phyloP scores from a whole-genome alignment of 2,329 filamentous ascomycete genomes.

The Microdochium bolleyi region DNA sequence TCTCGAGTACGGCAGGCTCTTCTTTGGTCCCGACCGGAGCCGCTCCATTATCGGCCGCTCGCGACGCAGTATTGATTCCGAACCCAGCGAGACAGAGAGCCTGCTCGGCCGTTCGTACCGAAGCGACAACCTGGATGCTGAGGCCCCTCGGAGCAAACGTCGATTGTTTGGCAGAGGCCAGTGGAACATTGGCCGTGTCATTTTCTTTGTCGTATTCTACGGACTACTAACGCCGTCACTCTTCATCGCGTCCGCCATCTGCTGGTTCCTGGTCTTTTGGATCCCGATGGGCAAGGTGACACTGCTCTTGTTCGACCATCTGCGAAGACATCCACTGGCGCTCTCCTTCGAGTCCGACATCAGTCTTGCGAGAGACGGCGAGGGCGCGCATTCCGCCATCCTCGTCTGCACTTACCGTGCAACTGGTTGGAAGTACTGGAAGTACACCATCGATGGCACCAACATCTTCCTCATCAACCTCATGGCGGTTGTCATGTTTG shows the following conservation, averaged over 20 bases:
- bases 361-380: slow-evolving; percentile 61
- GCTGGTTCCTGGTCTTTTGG: slow-evolving; percentile 95
- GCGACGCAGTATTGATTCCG: slow-evolving; percentile 81
- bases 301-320: slow-evolving; percentile 79
- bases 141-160: slow-evolving; percentile 54
- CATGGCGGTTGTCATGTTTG: slow-evolving; percentile 85
- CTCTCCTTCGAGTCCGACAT: slow-evolving; percentile 88
- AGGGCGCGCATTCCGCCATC: slow-evolving; percentile 73
- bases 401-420: slow-evolving; percentile 95
- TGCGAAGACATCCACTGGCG: slow-evolving; percentile 85
- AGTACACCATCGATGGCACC: slow-evolving; percentile 96
- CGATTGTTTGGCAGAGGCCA: slow-evolving; percentile 89
- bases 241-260: slow-evolving; percentile 77
- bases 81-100: slow-evolving; percentile 78
- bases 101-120: slow-evolving; percentile 59
- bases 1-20: slow-evolving; percentile 87
- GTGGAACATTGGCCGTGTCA: slow-evolving; percentile 89
- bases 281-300: slow-evolving; percentile 98
- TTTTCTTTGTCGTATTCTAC: slow-evolving; percentile 97
- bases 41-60: slow-evolving; percentile 80
- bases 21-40: slow-evolving; percentile 78
- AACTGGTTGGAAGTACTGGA: slow-evolving; percentile 94
- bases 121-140: slow-evolving; percentile 36
- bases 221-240: slow-evolving; percentile 80
- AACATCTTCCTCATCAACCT: slow-evolving; percentile 99